Evolutionary conservation across 148 eudicot species (phyloP), one percentile per base, ranked within the genome.

Genomic region (Vaccinium darrowii): DNA sequence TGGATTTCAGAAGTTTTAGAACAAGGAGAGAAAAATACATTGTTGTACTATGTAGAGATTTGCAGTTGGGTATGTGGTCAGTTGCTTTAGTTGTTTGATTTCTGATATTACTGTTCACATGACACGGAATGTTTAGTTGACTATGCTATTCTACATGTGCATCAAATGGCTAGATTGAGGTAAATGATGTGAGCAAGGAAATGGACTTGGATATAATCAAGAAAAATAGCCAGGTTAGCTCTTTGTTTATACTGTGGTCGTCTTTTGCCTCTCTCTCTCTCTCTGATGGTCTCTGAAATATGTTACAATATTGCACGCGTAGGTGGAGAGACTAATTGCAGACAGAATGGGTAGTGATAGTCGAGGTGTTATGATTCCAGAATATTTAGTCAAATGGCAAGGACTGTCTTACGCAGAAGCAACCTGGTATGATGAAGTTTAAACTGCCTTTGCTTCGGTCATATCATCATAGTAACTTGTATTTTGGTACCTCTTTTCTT

Each of bases 371-470:
- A 90, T 90, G 83, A 86, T 85, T 71, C 92, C 94, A 54, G 99
- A 95, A 87, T 97, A 94, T 89, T 89, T 97, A 74, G 99, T 97
- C 88, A 97, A 97, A 90, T 97, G 99, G 99, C 95, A 92, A 86
- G 99, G 99, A 79, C 86, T 97, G 76, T 97, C 99, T 78, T 97
- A 97, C 88, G 99, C 99, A 85, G 99, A 97, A 92, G 99, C 95
- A 86, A 97, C 99, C 84, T 97, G 99, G 99, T 97, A 69, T 69
- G 74, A 30, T 30, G 25, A 60, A 94, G 57, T 52, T 83, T 76
- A 5, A 74, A 75, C 51, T 49, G 79, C 78, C 78, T 23, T 72
- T 58, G 36, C 39, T 33, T 78, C 13, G 8, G 74, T 30, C 74
- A 69, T 69, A 3, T 63, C 16, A 49, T 49, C 51, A 13, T 67